A percentile compares a stretch with the other conserved stretches of the same genome.
These are phyloP conservation scores for Flaveria linearis DNA, from an alignment of 129 eudicot genomes.

Conservation along the genomic window DNA sequence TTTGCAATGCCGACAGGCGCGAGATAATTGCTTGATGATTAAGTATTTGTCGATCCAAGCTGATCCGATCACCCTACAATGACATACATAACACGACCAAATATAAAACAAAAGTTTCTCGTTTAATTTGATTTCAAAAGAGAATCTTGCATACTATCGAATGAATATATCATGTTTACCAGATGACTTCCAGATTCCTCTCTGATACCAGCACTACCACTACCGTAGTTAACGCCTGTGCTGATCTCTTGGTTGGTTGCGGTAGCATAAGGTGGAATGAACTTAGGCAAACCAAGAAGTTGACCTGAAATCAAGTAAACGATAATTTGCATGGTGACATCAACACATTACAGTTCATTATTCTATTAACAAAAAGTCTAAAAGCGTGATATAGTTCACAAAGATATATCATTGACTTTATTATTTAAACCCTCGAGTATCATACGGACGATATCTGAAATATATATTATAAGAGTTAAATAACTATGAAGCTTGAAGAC, in stretches of 20 bases:
- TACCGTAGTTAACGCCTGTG: slow-evolving; percentile 45
- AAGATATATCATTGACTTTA: not conserved
- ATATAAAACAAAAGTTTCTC: not conserved
- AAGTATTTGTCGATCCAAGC: slow-evolving; percentile 33
- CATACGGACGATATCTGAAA: not conserved
- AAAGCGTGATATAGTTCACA: not conserved
- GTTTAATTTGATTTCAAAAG: not conserved
- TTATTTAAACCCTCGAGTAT: not conserved
- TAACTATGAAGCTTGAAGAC: not conserved
- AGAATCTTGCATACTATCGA: not conserved
- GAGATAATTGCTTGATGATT: slow-evolving; percentile 31
- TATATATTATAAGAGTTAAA: not conserved
- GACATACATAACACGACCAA: not conserved
- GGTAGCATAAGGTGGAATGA: slow-evolving; percentile 40
- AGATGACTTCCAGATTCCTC: slow-evolving; percentile 42
- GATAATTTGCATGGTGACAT: not conserved
- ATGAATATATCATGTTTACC: slow-evolving; percentile 1
- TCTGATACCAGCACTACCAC: slow-evolving; percentile 38
- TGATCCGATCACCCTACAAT: slow-evolving; percentile 40
- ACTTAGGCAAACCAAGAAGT: slow-evolving; percentile 32
- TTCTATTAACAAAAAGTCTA: not conserved
- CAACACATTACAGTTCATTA: no score
- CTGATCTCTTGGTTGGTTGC: slow-evolving; percentile 29
- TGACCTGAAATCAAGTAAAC: slow-evolving; percentile 34
- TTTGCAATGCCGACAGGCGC: slow-evolving; percentile 14